phyloP scores from a whole-genome alignment of 1,284 basidiomycete genomes.

The Tausonia pullulans region DNA sequence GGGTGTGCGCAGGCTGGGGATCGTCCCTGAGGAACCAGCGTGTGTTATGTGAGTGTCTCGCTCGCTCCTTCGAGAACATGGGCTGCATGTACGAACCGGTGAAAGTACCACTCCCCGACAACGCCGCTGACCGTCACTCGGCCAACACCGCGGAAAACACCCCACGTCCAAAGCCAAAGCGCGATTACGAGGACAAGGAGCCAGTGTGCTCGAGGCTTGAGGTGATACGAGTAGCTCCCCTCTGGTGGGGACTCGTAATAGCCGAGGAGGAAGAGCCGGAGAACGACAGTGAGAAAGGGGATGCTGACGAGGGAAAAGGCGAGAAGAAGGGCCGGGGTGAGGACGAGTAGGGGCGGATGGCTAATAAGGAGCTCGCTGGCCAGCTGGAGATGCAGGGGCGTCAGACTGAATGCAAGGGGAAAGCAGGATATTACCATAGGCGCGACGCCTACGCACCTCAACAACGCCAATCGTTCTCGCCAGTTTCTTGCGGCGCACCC shows the following conservation, averaged over 20 bases:
- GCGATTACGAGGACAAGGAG: conserved; percentile 55
- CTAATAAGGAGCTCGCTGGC: conserved; percentile 63
- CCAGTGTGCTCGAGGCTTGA: conserved; percentile 70
- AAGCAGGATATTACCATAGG: conserved; percentile 1
- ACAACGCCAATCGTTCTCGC: conserved; percentile 58
- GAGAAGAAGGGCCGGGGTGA: conserved; percentile 68
- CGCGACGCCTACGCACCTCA: conserved; percentile 35
- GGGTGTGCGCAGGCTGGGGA: conserved; percentile 34
- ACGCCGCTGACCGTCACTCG: conserved; percentile 69
- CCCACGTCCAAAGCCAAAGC: conserved; percentile 86
- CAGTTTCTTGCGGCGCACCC: conserved; percentile 48
- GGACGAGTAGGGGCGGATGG: conserved; percentile 68
- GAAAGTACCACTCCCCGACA: conserved; percentile 86
- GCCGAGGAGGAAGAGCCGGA: conserved; percentile 65
- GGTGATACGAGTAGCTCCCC: conserved; percentile 53
- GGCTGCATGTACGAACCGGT: conserved; percentile 44
- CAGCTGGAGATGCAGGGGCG: conserved; percentile 34
- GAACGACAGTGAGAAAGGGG: conserved; percentile 74
- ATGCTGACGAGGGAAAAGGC: conserved; percentile 59
- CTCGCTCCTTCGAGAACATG: neutral
- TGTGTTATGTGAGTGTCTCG: neutral
- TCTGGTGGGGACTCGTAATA: conserved; percentile 41
- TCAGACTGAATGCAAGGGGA: neutral
- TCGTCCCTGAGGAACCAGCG: conserved; percentile 38
- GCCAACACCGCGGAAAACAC: conserved; percentile 67